These are phyloP conservation scores for Boletus vinaceobasis DNA, from an alignment of 768 basidiomycete species.

Conservation along the genomic window DNA sequence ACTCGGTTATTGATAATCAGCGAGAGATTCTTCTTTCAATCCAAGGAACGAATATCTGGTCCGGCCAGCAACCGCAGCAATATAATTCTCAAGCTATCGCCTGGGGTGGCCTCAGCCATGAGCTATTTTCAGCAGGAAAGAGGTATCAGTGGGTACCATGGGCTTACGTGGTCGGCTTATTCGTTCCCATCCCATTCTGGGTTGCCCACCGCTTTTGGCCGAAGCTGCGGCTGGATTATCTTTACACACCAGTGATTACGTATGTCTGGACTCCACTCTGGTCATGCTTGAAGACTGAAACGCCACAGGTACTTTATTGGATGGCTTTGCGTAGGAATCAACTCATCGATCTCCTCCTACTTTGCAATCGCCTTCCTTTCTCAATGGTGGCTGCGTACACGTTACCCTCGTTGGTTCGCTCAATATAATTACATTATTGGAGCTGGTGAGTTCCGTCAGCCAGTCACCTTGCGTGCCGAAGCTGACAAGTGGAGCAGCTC, in stretches of 20 bases:
- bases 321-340: constrained; percentile 51
- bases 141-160: constrained; percentile 44
- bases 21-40: constrained; percentile 51
- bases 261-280: constrained; percentile 3
- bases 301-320: constrained; percentile 36
- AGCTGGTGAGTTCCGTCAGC: constrained; percentile 39
- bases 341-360: constrained; percentile 45
- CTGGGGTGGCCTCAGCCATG: constrained; percentile 40
- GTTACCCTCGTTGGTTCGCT: constrained; percentile 64
- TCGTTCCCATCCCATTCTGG: constrained; percentile 42
- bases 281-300: constrained; percentile 4
- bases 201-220: constrained; percentile 37
- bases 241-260: constrained; percentile 35
- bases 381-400: constrained; percentile 55
- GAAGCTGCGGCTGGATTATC: constrained; percentile 24
- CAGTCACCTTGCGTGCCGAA: background rate
- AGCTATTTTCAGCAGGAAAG: constrained; percentile 31
- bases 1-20: constrained; percentile 51
- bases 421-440: constrained; percentile 65
- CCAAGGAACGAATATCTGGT: constrained; percentile 45
- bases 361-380: constrained; percentile 55
- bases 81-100: constrained; percentile 35
- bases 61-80: constrained; percentile 30
- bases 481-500: constrained; percentile 18
- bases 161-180: constrained; percentile 32